Evolutionary conservation across 1,139 yeast species (phyloP), one percentile per base, ranked within the genome.

Genomic region (Yamadazyma atmosphaerica): DNA sequence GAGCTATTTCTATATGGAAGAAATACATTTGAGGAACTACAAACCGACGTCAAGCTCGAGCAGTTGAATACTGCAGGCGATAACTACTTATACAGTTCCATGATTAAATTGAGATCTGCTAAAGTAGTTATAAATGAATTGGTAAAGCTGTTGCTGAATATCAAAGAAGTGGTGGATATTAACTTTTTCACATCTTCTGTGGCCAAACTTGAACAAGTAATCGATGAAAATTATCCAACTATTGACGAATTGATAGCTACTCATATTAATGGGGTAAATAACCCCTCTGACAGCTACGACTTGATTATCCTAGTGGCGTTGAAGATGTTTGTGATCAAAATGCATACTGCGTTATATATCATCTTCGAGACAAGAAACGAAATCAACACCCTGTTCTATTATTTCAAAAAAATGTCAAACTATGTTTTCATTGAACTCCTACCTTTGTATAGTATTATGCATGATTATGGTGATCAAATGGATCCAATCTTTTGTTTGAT

Each of bases 271-370:
- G 22, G 26, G 44, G 32, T 32, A 39, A 24, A 38, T 33, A 23
- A 33, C 34, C 14, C 37, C 41, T 7, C 26, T 11, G 35, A 34
- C 15, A 19, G 33, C 19, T 13, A 33, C 4, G 35, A 33, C 9
- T 24, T 36, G 5, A 33, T 40, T 27, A 23, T 16, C 17, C 34
- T 35, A 18, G 34, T 50, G 10, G 44, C 47, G 22, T 38, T 50
- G 3, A 56, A 58, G 35, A 29, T 51, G 11, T 44, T 52, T 18
- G 40, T 58, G 12, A 40, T 49, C 1, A 54, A 56, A 32, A 42
- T 62, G 15, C 56, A 59, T 35, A 56, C 51, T 37, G 54, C 54
- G 34, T 45, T 61, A 13, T 56, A 54, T 40, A 44, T 63, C 27
- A 53, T 61, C 35, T 61, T 52, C 39, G 65, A 63, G 38, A 49